Conservation (phyloP, 495 filamentous ascomycete species). For the Daldinia bambusicola region DNA sequence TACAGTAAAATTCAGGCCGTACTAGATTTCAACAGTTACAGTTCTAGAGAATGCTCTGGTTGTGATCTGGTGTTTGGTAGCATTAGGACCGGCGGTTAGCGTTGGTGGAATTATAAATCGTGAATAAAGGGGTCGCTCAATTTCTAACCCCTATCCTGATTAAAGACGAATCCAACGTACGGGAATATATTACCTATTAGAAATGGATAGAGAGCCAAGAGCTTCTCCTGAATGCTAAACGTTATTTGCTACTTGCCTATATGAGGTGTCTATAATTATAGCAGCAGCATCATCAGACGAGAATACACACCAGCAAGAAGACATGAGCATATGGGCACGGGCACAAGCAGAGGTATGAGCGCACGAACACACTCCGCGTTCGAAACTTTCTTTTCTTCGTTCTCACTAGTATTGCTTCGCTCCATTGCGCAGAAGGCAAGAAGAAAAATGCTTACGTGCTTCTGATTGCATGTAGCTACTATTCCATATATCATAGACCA, state of each 20-base stretch:
- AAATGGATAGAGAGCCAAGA: not conserved
- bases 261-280: not conserved
- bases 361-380: not conserved
- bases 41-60: too few species aligned
- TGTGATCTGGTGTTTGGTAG: too few species aligned
- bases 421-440: slow-evolving; percentile 17
- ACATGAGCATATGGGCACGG: not conserved
- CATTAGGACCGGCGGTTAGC: not conserved
- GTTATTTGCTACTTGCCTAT: not conserved
- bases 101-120: not conserved
- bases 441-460: slow-evolving; percentile 16
- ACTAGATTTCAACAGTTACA: too few species aligned
- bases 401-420: slow-evolving; percentile 23
- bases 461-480: slow-evolving; percentile 21
- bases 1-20: too few species aligned
- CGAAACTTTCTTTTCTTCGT: slow-evolving; percentile 10
- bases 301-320: not conserved
- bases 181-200: not conserved
- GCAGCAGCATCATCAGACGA: not conserved
- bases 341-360: not conserved
- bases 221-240: not conserved
- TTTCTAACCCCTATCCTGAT: not conserved
- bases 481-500: slow-evolving; percentile 28
- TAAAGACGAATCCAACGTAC: not conserved
- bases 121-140: not conserved